Evolutionary conservation across 2,329 filamentous ascomycete genomes (phyloP).

Genomic region (Colletotrichum nymphaeae): DNA sequence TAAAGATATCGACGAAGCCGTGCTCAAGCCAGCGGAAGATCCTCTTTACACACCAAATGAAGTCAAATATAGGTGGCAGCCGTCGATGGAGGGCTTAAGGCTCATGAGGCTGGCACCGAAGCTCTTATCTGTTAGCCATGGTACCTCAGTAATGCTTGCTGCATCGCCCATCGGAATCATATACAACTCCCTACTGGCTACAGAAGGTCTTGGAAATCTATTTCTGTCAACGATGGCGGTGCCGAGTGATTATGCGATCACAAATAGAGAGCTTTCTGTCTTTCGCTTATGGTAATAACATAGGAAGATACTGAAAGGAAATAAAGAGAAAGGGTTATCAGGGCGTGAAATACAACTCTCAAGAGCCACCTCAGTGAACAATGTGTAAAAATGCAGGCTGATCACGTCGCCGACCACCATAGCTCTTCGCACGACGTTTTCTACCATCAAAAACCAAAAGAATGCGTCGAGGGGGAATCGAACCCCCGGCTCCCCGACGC

Average conservation of each 20-base stretch:
- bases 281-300: background rate
- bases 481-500: background rate
- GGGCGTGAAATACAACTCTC: no score
- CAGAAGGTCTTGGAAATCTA: background rate
- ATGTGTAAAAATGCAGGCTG: no score
- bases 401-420: no score
- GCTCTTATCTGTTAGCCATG: background rate
- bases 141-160: background rate
- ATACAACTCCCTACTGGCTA: slow-evolving; percentile 10
- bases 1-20: background rate
- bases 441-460: background rate
- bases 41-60: slow-evolving; percentile 19
- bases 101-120: background rate
- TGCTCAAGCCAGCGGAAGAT: background rate
- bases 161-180: slow-evolving; percentile 7
- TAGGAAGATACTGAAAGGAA: background rate
- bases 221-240: background rate
- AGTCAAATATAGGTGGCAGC: slow-evolving; percentile 16
- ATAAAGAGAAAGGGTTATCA: background rate
- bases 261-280: background rate
- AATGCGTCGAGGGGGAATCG: background rate
- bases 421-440: no score
- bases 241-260: background rate
- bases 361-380: no score
- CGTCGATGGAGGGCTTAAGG: slow-evolving; percentile 9